Evolutionary conservation across 768 basidiomycete genomes (phyloP).

Genomic region (Rhodocollybia butyracea): DNA sequence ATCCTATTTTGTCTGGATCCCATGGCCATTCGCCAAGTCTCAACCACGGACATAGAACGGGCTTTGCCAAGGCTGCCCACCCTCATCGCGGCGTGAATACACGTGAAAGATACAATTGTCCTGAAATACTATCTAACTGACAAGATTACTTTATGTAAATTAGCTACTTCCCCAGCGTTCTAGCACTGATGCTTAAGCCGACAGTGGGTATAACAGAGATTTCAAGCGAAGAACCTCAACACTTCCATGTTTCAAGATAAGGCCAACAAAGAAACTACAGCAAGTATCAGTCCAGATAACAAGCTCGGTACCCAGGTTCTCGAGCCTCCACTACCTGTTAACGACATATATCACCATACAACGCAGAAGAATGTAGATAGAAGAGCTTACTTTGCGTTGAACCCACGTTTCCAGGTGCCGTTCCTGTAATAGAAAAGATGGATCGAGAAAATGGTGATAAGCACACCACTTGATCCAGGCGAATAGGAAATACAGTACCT

Average conservation of each 20-base stretch:
- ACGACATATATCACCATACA: not conserved
- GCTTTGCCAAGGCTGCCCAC: no score
- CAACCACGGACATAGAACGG: no score
- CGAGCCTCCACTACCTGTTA: not conserved
- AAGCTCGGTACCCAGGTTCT: not conserved
- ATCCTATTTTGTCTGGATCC: no score
- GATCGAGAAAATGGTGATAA: slow-evolving; percentile 10
- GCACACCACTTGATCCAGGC: slow-evolving; percentile 12
- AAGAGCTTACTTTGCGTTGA: not conserved
- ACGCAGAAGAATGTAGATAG: not conserved
- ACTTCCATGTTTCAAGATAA: not conserved
- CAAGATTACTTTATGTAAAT: not conserved
- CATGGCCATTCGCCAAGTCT: no score
- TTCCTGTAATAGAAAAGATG: not conserved
- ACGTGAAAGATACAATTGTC: not conserved
- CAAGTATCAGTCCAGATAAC: not conserved
- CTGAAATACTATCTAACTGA: not conserved
- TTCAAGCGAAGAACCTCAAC: not conserved
- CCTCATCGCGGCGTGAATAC: no score
- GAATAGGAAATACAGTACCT: slow-evolving; percentile 30
- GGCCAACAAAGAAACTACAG: no score
- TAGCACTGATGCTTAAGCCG: no score
- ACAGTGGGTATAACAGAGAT: no score
- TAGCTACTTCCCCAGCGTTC: no score
- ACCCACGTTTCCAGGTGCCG: not conserved